A percentile compares a stretch with the other conserved stretches of the same genome.
These are phyloP conservation scores for Chlamydomonas sphaeroides DNA, from an alignment of 139 green algal genomes.

Conservation along the genomic window DNA sequence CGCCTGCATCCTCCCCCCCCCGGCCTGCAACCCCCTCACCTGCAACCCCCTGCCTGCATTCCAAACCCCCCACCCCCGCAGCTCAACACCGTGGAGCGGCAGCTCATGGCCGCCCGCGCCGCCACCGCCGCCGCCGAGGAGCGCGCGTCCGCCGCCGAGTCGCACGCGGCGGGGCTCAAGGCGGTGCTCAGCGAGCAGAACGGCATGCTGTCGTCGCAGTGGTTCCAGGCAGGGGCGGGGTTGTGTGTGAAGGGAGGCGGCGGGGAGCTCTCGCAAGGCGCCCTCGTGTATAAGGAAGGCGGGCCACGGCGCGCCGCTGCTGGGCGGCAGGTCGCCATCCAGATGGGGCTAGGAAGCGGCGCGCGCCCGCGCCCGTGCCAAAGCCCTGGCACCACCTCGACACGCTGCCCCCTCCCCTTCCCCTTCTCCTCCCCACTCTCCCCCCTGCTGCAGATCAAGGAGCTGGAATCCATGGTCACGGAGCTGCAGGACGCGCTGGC, in stretches of 20 bases:
- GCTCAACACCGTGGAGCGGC: conserved; percentile 22
- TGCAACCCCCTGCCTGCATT: no score
- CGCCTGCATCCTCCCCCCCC: no score
- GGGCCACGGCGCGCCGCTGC: no score
- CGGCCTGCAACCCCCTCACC: no score
- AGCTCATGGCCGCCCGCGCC: conserved; percentile 16
- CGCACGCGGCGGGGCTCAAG: background rate
- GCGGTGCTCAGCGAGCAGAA: conserved; percentile 16
- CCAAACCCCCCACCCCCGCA: background rate
- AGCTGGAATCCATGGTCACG: background rate
- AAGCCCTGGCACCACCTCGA: no score
- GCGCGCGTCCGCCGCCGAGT: conserved; percentile 20
- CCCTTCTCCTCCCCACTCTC: background rate
- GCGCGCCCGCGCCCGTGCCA: no score
- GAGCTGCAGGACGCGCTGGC: conserved; percentile 30
- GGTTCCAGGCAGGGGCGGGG: background rate
- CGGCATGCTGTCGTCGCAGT: conserved; percentile 2
- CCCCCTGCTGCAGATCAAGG: conserved; percentile 31
- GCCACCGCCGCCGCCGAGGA: background rate
- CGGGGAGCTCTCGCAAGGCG: no score
- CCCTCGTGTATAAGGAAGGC: no score
- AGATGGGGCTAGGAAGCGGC: no score
- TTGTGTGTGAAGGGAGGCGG: no score
- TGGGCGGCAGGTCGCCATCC: no score
- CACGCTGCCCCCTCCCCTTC: no score